A percentile compares a stretch with the other conserved stretches of the same genome.
These are phyloP conservation scores for Flaveria bidentis DNA, from an alignment of 129 eudicot species.

Conservation along the genomic window DNA sequence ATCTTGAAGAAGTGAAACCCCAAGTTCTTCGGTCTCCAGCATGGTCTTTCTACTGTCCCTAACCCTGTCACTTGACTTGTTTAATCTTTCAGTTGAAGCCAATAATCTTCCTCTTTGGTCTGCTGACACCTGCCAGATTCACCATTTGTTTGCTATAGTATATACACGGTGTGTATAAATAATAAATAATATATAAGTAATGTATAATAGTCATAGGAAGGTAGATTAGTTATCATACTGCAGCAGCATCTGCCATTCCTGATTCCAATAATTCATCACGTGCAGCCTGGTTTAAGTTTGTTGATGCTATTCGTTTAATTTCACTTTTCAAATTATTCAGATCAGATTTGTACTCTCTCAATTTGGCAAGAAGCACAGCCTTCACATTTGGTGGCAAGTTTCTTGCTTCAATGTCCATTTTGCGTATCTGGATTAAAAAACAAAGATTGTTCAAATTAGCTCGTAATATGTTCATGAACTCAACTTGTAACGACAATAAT, in stretches of 20 bases:
- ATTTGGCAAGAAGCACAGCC: slow-evolving; percentile 70
- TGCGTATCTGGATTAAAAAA: slow-evolving; percentile 51
- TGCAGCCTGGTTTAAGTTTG: slow-evolving; percentile 68
- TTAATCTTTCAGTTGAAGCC: slow-evolving; percentile 59
- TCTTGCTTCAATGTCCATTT: slow-evolving; percentile 79
- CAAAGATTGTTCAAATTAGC: background rate
- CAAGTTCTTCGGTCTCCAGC: slow-evolving; percentile 75
- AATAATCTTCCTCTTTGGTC: slow-evolving; percentile 65
- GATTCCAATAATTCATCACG: slow-evolving; percentile 68
- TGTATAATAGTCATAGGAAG: background rate
- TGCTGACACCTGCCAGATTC: slow-evolving; percentile 48
- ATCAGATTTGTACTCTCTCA: slow-evolving; percentile 74
- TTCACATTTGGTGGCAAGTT: slow-evolving; percentile 69
- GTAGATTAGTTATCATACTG: slow-evolving; percentile 39
- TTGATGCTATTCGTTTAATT: slow-evolving; percentile 52
- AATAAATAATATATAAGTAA: background rate
- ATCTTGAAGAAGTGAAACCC: slow-evolving; percentile 68
- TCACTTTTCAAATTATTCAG: slow-evolving; percentile 71
- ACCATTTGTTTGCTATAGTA: slow-evolving; percentile 1
- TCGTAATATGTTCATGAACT: background rate
- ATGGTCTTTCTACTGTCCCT: slow-evolving; percentile 66
- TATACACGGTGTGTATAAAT: background rate
- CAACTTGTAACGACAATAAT: slow-evolving; percentile 5
- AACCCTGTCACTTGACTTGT: slow-evolving; percentile 63
- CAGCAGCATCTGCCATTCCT: slow-evolving; percentile 58